Base-by-base conservation (phyloP, 2,329 filamentous ascomycete species). In the Colletotrichum godetiae region DNA sequence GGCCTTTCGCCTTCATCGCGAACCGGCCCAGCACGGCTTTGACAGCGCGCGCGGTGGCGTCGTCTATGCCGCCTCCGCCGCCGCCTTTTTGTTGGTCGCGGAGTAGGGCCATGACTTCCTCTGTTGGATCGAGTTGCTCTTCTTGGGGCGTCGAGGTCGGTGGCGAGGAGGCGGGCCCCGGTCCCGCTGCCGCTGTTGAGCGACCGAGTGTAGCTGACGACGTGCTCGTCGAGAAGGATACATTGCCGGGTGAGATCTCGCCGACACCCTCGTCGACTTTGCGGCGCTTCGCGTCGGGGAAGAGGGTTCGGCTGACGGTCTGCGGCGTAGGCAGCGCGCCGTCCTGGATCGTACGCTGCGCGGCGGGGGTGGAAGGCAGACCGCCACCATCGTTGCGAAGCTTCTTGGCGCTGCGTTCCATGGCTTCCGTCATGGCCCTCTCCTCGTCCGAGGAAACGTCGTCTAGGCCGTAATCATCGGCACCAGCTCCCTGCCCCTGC, bases 1-100 rank as follows among this genome's bases (percentile, higher is more conserved):
- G 85, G 0, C 93, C 93, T 77, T 88, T 89, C 0, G 87, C 86
- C 64, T 86, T 87, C 64, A 91, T 82, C 19, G 89, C 88, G 75
- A 93, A 87, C 57, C 83, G 88, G 46, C 87, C 84, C 37, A 94
- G 83, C 8, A 89, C 76, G 29, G 76, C 72, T 0, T 81, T 80
- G 2, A 92, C 79, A 27, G 78, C 81, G 2, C 76, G 71, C 5
- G 84, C 80, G 1, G 84, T 81, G 0, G 77, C 72, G 1, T 80
- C 77, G 27, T 84, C 81, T 19, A 91, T 75, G 19, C 15, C 42
- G 19, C 33, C 33, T 3, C 33, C 33, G 33, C 33, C 10, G 33
- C 33, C 33, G 33, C 33, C 33, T 12, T 49, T 49, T 10, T 81
- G 77, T 68, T 86, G 82, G 55, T 80, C 81, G 15, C 80, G 80